Percentiles rank a stretch among this genome's conserved stretches.
These are phyloP conservation scores for Moesziomyces sp. DNA, from an alignment of 1,284 basidiomycete genomes.

Conservation along the genomic window DNA sequence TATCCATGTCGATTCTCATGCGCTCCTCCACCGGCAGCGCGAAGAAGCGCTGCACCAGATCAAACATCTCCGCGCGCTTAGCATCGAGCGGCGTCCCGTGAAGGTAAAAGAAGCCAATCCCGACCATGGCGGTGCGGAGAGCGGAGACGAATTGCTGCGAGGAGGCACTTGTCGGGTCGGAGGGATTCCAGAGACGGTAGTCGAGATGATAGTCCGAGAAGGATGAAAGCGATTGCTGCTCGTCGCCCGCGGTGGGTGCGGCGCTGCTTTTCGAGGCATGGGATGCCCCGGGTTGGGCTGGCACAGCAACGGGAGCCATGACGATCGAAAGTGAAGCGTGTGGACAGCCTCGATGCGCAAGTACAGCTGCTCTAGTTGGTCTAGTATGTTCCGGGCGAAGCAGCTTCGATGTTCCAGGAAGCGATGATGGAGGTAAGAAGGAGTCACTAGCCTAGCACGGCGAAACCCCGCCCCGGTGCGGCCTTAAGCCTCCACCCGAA, in stretches of 20 bases:
- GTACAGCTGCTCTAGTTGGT: too few relatives aligned
- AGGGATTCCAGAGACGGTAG: slow-evolving; percentile 32
- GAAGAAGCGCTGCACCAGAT: slow-evolving; percentile 46
- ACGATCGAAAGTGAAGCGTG: neutral
- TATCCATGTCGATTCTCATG: slow-evolving; percentile 44
- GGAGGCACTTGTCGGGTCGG: slow-evolving; percentile 8
- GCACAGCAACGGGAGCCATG: slow-evolving; percentile 18
- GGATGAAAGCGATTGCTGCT: slow-evolving; percentile 32
- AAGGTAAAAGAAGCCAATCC: slow-evolving; percentile 60
- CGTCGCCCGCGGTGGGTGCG: neutral
- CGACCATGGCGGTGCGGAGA: slow-evolving; percentile 45
- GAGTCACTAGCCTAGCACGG: neutral
- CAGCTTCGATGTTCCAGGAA: too few relatives aligned
- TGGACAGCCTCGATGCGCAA: too few relatives aligned
- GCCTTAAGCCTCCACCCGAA: too few relatives aligned
- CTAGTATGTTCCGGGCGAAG: too few relatives aligned
- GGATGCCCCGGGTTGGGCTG: neutral
- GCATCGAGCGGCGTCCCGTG: slow-evolving; percentile 37
- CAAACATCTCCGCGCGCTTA: slow-evolving; percentile 34
- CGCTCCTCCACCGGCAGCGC: slow-evolving; percentile 30
- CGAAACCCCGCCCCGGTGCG: too few relatives aligned
- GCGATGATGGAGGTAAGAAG: neutral
- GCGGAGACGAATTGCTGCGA: slow-evolving; percentile 36
- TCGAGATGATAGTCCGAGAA: slow-evolving; percentile 38
- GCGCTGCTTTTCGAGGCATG: slow-evolving; percentile 1